A percentile compares a stretch with the other conserved stretches of the same genome.
Conservation (phyloP, 805 yeast species). For the Wickerhamomyces subpelliculosus region DNA sequence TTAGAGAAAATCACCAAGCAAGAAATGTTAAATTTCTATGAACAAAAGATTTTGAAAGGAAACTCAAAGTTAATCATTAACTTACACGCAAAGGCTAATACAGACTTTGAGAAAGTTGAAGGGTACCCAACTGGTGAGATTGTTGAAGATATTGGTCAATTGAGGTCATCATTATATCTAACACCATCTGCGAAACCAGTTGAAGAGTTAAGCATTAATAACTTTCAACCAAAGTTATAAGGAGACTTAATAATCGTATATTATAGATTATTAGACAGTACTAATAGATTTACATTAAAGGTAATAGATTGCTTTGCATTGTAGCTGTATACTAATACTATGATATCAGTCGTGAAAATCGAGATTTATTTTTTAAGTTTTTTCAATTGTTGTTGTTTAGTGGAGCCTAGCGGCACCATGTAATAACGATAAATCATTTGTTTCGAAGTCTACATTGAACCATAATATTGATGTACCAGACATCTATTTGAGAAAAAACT, state of each 20-base stretch:
- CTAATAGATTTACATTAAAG: no score
- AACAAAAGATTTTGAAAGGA: slow-evolving; percentile 31
- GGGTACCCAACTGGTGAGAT: slow-evolving; percentile 43
- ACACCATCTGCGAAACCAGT: slow-evolving; percentile 61
- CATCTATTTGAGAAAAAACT: no score
- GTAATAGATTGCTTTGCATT: no score
- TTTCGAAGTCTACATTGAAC: no score
- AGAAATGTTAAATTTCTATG: slow-evolving; percentile 52
- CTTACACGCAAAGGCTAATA: slow-evolving; percentile 42
- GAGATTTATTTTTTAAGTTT: no score
- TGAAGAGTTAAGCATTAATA: slow-evolving; percentile 20
- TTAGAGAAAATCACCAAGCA: slow-evolving; percentile 46
- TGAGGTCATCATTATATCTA: slow-evolving; percentile 45
- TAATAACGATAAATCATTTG: no score
- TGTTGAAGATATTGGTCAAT: slow-evolving; percentile 40
- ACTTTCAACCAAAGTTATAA: slow-evolving; percentile 16
- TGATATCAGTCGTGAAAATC: no score
- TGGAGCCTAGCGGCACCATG: no score
- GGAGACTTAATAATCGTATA: not conserved
- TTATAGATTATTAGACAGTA: no score
- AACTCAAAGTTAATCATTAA: slow-evolving; percentile 49
- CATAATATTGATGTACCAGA: no score
- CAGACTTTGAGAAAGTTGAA: slow-evolving; percentile 19
- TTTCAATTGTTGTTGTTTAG: no score
- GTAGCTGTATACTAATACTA: no score